phyloP scores from a whole-genome alignment of 768 basidiomycete genomes.

The Kwoniella dendrophila region DNA sequence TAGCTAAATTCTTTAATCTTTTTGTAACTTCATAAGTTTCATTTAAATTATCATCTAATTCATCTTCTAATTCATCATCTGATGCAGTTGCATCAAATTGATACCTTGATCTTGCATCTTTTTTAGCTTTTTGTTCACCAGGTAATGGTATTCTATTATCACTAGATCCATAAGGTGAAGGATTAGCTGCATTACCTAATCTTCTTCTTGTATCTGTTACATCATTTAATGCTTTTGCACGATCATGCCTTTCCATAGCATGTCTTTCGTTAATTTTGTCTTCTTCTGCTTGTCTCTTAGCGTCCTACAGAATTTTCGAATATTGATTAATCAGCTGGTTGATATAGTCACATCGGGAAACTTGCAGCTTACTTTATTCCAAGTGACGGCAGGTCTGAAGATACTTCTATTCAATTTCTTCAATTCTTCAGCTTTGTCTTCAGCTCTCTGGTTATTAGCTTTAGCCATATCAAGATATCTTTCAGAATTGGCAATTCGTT shows the following conservation, averaged over 20 bases:
- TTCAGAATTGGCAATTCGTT: slow-evolving; percentile 82
- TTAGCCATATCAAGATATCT: slow-evolving; percentile 91
- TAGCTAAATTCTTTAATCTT: slow-evolving; percentile 74
- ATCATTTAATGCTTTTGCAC: slow-evolving; percentile 82
- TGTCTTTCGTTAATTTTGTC: slow-evolving; percentile 80
- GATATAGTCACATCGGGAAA: background rate
- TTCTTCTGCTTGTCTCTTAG: slow-evolving; percentile 84
- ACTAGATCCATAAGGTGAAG: slow-evolving; percentile 58
- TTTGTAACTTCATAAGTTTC: slow-evolving; percentile 79
- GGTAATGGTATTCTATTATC: slow-evolving; percentile 60
- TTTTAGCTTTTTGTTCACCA: slow-evolving; percentile 63
- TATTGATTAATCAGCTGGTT: background rate
- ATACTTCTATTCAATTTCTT: slow-evolving; percentile 93
- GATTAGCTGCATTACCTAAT: slow-evolving; percentile 71
- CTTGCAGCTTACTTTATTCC: slow-evolving; percentile 73
- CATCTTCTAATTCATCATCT: slow-evolving; percentile 93
- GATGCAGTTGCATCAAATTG: slow-evolving; percentile 89
- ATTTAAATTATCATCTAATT: slow-evolving; percentile 86
- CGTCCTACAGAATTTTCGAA: slow-evolving; percentile 58
- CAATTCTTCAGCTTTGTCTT: slow-evolving; percentile 89
- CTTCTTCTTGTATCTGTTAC: slow-evolving; percentile 84
- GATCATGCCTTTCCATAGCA: slow-evolving; percentile 78
- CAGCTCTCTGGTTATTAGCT: slow-evolving; percentile 81
- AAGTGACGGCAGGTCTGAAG: slow-evolving; percentile 86
- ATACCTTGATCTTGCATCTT: slow-evolving; percentile 76